Conservation (phyloP, 2,329 filamentous ascomycete species). For the Neopestalotiopsis sp. region DNA sequence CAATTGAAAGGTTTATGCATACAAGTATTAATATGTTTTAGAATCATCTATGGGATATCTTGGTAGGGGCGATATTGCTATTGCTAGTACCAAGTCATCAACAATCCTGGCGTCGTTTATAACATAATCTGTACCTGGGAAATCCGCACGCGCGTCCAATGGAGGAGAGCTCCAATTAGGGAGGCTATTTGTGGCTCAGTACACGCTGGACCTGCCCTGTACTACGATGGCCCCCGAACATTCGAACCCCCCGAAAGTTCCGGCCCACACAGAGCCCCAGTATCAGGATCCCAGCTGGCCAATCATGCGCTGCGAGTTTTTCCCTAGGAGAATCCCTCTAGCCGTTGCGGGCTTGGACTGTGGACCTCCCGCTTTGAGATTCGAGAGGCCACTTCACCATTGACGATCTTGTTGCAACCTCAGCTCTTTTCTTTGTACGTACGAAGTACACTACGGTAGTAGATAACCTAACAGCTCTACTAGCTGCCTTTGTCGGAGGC, state of each 20-base stretch:
- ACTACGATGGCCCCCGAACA: neutral
- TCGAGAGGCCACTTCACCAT: slow-evolving; percentile 19
- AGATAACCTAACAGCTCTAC: neutral
- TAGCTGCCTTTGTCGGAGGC: neutral
- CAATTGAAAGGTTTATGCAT: no score
- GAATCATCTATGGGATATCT: no score
- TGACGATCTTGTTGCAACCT: slow-evolving; percentile 4
- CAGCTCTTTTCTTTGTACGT: neutral
- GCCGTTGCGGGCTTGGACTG: neutral
- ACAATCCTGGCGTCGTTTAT: no score
- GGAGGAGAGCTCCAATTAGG: no score
- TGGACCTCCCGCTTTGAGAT: slow-evolving; percentile 15
- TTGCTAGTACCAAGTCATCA: no score
- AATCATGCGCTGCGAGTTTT: neutral
- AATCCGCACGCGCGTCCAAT: no score
- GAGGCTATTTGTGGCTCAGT: neutral
- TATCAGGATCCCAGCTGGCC: slow-evolving; percentile 2
- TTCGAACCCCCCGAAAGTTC: slow-evolving; percentile 5
- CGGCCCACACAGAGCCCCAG: slow-evolving; percentile 5
- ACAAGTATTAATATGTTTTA: no score
- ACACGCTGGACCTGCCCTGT: neutral
- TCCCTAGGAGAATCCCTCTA: neutral
- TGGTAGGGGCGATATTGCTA: no score
- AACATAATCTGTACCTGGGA: no score
- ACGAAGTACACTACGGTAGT: neutral